Base-by-base conservation (phyloP, 1,284 basidiomycete genomes). In the Austroboletus olivaceoglutinosus region DNA sequence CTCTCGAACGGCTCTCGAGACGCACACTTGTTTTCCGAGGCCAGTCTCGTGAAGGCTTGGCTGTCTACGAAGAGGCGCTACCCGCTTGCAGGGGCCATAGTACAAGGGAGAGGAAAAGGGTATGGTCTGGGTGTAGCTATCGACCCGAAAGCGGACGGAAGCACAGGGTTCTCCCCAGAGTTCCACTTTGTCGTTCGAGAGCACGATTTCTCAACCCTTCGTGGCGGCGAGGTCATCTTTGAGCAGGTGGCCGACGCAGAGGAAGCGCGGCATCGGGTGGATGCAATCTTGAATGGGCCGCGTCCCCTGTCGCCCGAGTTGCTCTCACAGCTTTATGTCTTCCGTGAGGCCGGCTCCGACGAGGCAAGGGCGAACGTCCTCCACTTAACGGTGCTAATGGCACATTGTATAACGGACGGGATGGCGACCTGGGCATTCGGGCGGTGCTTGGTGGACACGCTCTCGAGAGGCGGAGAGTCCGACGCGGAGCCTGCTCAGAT, bases 241-340 rank as follows among this genome's bases (percentile, higher is more conserved):
- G 48, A 40, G 13, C 23, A 41, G 3, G 52, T 62, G 6, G 15
- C 41, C 2, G 39, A 23, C 13, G 39, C 40, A 31, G 53, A 63
- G 8, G 62, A 59, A 5, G 53, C 37, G 0, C 47, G 42, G 22
- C 23, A 4, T 11, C 53, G 23, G 3, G 25, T 25, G 8, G 2
- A 12, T 4, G 47, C 39, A 0, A 52, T 63, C 19, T 16, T 56
- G 10, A 15, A 52, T 16, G 52, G 51, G 4, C 53, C 48, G 1
- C 49, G 55, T 10, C 40, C 38, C n/a, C 62, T 68, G 13, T 68
- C 64, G 16, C 48, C 54, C 15, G 45, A 54, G 3, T 11, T 68
- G 12, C 39, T 62, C 5, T 51, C 43, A 8, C 60, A 48, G 43
- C 12, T 62, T 2, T 54, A 43, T 21, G 40, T 57, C 29, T 43